A percentile compares a stretch with the other conserved stretches of the same genome.
phyloP scores from a whole-genome alignment of 2,329 filamentous ascomycete species.

The Botrytis deweyae region DNA sequence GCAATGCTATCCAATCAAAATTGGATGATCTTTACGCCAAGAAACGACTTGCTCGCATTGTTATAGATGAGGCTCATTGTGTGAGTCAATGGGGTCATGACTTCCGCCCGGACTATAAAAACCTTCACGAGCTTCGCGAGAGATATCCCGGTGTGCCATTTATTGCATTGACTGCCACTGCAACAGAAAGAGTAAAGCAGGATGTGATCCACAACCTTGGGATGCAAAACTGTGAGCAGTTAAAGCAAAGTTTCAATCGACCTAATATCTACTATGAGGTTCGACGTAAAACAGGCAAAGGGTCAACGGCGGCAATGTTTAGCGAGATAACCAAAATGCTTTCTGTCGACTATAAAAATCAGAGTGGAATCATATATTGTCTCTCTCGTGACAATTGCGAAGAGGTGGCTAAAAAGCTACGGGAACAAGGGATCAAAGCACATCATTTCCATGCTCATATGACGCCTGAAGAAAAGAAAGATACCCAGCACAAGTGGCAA shows the following conservation, averaged over 20 bases:
- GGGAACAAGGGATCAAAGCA: conserved; percentile 65
- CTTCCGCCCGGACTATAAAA: conserved; percentile 94
- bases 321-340: conserved; percentile 64
- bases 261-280: conserved; percentile 92
- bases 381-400: conserved; percentile 83
- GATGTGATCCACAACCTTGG: conserved; percentile 91
- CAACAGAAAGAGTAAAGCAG: conserved; percentile 86
- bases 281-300: conserved; percentile 49
- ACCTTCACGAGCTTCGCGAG: conserved; percentile 69
- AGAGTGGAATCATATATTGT: conserved; percentile 92
- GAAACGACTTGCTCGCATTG: conserved; percentile 78
- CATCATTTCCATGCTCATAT: conserved; percentile 86
- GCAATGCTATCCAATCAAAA: conserved; percentile 61
- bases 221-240: conserved; percentile 72
- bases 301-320: conserved; percentile 36
- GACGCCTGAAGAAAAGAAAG: conserved; percentile 62
- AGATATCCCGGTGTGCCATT: conserved; percentile 79
- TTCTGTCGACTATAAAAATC: conserved; percentile 61
- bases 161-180: conserved; percentile 94
- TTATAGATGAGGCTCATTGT: conserved; percentile 98
- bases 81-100: conserved; percentile 99
- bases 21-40: conserved; percentile 68
- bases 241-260: conserved; percentile 95
- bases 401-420: conserved; percentile 69
- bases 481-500: conserved; percentile 82